Base-by-base conservation (phyloP, 805 yeast species). In the Starmerella geochares region DNA sequence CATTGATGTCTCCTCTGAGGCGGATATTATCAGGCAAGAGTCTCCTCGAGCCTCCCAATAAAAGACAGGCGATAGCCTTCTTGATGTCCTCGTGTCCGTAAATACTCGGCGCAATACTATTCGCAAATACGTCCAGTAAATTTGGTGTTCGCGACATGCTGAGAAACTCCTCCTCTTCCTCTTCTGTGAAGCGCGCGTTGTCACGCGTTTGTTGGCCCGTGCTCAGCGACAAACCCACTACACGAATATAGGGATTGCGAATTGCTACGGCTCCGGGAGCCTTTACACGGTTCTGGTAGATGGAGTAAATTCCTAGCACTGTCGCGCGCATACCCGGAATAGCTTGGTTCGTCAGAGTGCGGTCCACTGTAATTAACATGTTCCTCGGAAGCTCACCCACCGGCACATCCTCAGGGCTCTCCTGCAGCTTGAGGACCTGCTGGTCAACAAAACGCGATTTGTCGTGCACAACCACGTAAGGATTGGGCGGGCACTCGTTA, bases 371-470 rank as follows among this genome's bases (percentile, higher is more conserved):
- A 55, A 92, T 72, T 51, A 86, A 63, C 36, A 92, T 81, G 61
- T 92, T 94, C 58, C 99, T 78, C 8, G 99, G 99, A 86, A 92
- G 82, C 69, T 92, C 99, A 58, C 99, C 98, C 25, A 92, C 95
- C 1, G 98, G 99, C 1, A 92, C 96, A 81, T 85, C 85, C 65
- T 92, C 99, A 11, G 97, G 96, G n/a, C 92, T 75, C 65, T 92
- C 98, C 66, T 92, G 99, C 50, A 92, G 73, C 65, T 92, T 92
- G 61, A 92, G 74, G 27, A 83, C 80, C 67, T 92, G 99, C 65
- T 94, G 97, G 67, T 92, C 97, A 48, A 92, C 81, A 65, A 88
- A 92, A n/a, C 77, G 71, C 1, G 96, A 86, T 62, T 86, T 84
- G 64, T 92, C 97, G 67, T 92, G 98, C 27, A 86, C 87, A 53